Conservation (phyloP, 2,329 filamentous ascomycete genomes). For the Talaromyces sp. region DNA sequence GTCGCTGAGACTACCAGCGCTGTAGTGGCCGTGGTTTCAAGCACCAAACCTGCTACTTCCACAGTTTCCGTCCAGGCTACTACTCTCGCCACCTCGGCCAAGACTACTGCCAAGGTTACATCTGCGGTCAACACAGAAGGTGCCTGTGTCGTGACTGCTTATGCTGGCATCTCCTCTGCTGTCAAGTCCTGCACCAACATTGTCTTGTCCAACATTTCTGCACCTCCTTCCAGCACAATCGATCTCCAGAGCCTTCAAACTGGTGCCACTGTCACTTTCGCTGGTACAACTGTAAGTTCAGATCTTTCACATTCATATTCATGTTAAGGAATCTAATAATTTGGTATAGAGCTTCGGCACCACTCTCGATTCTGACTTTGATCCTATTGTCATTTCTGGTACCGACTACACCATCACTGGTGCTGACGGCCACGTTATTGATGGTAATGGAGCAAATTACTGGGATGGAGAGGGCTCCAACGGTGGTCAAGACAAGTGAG, state of each 20-base stretch:
- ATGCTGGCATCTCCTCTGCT: constrained; percentile 18
- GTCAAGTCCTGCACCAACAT: constrained; percentile 34
- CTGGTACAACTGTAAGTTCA: constrained; percentile 30
- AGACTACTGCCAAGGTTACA: constrained; percentile 9
- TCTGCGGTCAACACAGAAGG: constrained; percentile 22
- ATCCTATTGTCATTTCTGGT: constrained; percentile 61
- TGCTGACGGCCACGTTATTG: constrained; percentile 53
- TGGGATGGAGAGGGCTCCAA: constrained; percentile 63
- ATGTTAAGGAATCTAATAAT: not conserved
- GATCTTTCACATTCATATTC: not conserved
- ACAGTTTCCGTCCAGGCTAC: not conserved
- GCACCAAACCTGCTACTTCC: not conserved
- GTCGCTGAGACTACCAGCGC: not conserved
- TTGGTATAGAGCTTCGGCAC: not conserved
- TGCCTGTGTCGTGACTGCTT: not conserved
- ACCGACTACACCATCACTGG: constrained; percentile 55
- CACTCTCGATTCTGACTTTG: constrained; percentile 53
- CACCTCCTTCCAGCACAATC: constrained; percentile 37
- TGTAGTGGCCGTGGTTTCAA: not conserved
- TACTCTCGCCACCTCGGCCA: not conserved
- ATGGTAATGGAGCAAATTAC: constrained; percentile 57
- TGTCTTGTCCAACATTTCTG: constrained; percentile 33
- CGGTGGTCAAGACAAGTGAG: constrained; percentile 54
- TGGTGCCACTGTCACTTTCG: constrained; percentile 10
- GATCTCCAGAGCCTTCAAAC: constrained; percentile 23